Base-by-base conservation (phyloP, 2,329 filamentous ascomycete genomes). In the Cephalotrichum gorgonifer region DNA sequence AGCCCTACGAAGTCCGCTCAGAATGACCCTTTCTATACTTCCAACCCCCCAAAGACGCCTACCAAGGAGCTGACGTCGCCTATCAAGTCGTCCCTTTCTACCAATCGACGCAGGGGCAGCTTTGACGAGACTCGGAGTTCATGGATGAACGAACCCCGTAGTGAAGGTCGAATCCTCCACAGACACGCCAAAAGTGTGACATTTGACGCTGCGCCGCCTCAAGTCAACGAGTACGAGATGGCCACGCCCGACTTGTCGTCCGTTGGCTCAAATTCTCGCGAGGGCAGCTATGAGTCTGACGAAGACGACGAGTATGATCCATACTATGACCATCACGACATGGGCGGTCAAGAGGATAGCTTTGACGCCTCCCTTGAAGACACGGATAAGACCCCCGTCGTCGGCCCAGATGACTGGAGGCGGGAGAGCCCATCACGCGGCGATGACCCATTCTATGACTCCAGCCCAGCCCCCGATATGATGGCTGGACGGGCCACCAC, bases 181-280 rank as follows among this genome's bases (percentile, higher is more conserved):
- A 85, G 89, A 48, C 87, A 95, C 66, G 83, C 88, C 44, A 98
- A 98, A 74, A 96, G 90, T 59, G 93, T 98, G 51, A 98, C 91
- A 1, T 98, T 98, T 62, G 89, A 97, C 67, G 86, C 85, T 33
- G 89, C 88, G 2, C 91, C 91, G 22, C 93, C 93, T 23, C 87
- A 95, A 62, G 78, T 98, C 59, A 95, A 97, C 62, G 93, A 98
- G 68, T 98, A 97, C 64, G 93, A 97, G 67, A 90, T 96, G 86
- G 86, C 88, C 30, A 98, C 93, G 2, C 93, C 93, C 11, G 93
- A 96, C 61, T 79, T 94, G n/a, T 96, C 91, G 2, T 95, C 90
- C 0, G 75, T 94, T 23, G 88, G 87, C 25, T 91, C 87, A 44
- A 89, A 85, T 56, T 97, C 91, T 12, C 85, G 91, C 8, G 88